Evolutionary conservation across 768 basidiomycete genomes (phyloP).

Genomic region (Pulveroboletus sp.): DNA sequence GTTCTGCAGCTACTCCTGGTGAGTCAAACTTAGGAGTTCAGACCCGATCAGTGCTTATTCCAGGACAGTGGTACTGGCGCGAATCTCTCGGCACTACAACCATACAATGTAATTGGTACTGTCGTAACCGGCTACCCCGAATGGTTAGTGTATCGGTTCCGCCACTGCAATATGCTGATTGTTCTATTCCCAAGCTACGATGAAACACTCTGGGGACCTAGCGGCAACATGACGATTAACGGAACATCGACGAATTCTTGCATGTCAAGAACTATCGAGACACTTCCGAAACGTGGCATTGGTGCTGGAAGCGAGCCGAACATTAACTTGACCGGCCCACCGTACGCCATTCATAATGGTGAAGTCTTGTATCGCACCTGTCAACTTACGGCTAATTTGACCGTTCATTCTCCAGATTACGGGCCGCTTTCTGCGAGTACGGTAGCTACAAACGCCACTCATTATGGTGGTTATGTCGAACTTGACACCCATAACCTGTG

Average conservation of each 20-base stretch:
- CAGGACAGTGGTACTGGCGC: too few relatives aligned
- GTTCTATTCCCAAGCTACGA: constrained; percentile 56
- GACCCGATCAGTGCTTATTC: neutral
- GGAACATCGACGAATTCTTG: constrained; percentile 56
- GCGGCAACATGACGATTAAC: too few relatives aligned
- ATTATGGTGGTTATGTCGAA: too few relatives aligned
- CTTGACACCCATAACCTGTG: constrained; percentile 70
- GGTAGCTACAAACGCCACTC: constrained; percentile 72
- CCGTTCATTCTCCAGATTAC: constrained; percentile 34
- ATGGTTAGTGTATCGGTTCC: constrained; percentile 39
- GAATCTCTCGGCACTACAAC: too few relatives aligned
- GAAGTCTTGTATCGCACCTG: constrained; percentile 3
- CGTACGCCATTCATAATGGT: too few relatives aligned
- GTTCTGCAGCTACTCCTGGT: constrained; percentile 71
- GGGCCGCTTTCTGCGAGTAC: constrained; percentile 52
- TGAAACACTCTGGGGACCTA: constrained; percentile 54
- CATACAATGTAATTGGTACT: too few relatives aligned
- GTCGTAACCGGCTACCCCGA: too few relatives aligned
- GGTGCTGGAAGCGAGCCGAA: constrained; percentile 46
- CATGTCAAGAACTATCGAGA: constrained; percentile 6
- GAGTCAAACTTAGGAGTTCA: neutral
- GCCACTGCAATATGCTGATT: neutral
- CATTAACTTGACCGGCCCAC: constrained; percentile 54
- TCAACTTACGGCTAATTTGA: neutral
- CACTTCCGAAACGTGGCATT: constrained; percentile 60